phyloP scores from a whole-genome alignment of 108 stramenopile genomes.

The Stephanodiscus minutulus region DNA sequence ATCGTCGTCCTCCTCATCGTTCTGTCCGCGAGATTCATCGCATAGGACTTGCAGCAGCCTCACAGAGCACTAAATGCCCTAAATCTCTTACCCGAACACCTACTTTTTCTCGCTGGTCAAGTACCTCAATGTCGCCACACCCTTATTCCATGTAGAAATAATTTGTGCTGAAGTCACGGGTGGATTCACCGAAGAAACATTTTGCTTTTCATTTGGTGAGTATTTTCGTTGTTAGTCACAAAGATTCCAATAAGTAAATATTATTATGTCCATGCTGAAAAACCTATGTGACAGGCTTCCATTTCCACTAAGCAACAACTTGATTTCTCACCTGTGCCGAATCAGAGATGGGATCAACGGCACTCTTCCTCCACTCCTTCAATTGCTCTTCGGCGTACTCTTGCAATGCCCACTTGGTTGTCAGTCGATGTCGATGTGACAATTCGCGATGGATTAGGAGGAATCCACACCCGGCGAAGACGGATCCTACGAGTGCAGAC shows the following conservation, averaged over 20 bases:
- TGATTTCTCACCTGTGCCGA: constrained; percentile 32
- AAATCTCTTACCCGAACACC: background rate
- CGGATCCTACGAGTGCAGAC: constrained; percentile 65
- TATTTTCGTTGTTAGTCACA: constrained; percentile 6
- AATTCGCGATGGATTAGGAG: constrained; percentile 64
- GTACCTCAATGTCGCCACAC: constrained; percentile 24
- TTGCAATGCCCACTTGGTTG: constrained; percentile 63
- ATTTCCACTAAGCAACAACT: background rate
- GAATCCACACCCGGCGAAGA: constrained; percentile 56
- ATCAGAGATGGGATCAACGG: constrained; percentile 25
- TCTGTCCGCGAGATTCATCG: background rate
- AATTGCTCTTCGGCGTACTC: constrained; percentile 50
- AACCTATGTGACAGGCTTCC: background rate
- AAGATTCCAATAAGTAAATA: background rate
- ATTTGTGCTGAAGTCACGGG: constrained; percentile 3
- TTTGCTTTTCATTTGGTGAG: constrained; percentile 22
- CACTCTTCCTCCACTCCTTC: constrained; percentile 35
- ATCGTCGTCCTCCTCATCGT: too few relatives aligned
- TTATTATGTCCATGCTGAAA: background rate
- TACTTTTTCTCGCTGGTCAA: constrained; percentile 23
- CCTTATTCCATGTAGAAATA: constrained; percentile 31
- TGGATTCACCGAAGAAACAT: constrained; percentile 5
- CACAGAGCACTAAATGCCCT: background rate
- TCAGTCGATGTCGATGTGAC: constrained; percentile 59
- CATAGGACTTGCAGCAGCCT: background rate